Conservation (phyloP, 2,329 filamentous ascomycete genomes). For the Aspergillus cejpii region DNA sequence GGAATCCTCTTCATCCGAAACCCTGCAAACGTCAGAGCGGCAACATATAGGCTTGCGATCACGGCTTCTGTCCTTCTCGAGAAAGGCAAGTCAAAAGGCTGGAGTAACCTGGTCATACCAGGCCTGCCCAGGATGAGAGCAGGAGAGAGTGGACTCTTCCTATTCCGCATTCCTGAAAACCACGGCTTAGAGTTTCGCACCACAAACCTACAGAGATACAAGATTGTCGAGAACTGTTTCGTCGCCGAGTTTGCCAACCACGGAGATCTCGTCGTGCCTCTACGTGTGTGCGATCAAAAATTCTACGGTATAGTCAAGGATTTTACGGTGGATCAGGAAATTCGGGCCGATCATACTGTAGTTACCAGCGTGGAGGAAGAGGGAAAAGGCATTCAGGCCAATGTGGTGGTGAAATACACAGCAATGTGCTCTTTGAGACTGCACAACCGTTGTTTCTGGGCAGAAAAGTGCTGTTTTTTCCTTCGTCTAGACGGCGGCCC, state of each 20-base stretch:
- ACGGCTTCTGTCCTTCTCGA: constrained; percentile 14
- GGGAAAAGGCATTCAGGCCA: constrained; percentile 5
- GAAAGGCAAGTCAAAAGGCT: constrained; percentile 17
- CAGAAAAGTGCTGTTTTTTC: constrained; percentile 26
- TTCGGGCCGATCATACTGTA: constrained; percentile 8
- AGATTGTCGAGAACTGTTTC: constrained; percentile 25
- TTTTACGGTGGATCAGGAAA: constrained; percentile 25
- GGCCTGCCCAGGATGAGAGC: constrained; percentile 24
- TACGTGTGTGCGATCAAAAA: constrained; percentile 22
- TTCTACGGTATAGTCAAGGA: constrained; percentile 28
- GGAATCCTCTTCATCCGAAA: constrained; percentile 17
- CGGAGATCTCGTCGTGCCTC: constrained; percentile 21
- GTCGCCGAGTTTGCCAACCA: constrained; percentile 24
- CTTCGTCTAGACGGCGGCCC: constrained; percentile 29
- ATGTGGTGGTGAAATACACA: constrained; percentile 20
- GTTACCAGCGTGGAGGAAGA: neutral
- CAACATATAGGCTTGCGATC: constrained; percentile 20
- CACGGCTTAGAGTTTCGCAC: constrained; percentile 29
- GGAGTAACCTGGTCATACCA: constrained; percentile 24
- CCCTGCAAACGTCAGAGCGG: constrained; percentile 8
- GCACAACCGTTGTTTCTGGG: constrained; percentile 25
- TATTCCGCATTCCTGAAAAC: constrained; percentile 23
- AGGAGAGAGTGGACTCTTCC: constrained; percentile 24
- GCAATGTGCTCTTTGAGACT: constrained; percentile 26
- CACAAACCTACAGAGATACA: constrained; percentile 20